A percentile compares a stretch with the other conserved stretches of the same genome.
These are phyloP conservation scores for Huntiella bhutanensis DNA, from an alignment of 2,329 filamentous ascomycete genomes.

Conservation along the genomic window DNA sequence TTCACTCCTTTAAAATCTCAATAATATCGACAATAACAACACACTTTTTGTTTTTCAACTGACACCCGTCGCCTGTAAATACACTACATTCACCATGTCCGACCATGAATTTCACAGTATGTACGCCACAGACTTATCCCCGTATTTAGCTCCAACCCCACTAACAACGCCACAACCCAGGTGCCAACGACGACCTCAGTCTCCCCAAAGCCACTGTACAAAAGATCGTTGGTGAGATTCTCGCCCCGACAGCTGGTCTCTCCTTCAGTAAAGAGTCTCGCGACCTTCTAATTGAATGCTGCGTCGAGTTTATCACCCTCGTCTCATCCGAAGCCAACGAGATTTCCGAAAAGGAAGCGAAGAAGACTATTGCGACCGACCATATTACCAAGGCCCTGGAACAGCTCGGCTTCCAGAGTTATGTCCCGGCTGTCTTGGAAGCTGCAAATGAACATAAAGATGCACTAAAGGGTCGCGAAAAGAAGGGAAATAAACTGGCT, in stretches of 20 bases:
- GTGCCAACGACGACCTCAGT: constrained; percentile 38
- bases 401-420: constrained; percentile 81
- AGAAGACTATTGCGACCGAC: constrained; percentile 97
- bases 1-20: not conserved
- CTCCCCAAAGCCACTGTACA: constrained; percentile 52
- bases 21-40: not conserved
- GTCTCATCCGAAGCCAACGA: constrained; percentile 98
- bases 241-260: constrained; percentile 54
- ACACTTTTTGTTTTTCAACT: not conserved
- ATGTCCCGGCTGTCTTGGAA: constrained; percentile 70
- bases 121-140: constrained; percentile 16
- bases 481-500: constrained; percentile 93
- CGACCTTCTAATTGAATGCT: constrained; percentile 92
- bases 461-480: constrained; percentile 80
- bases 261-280: constrained; percentile 89
- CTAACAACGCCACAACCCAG: not conserved
- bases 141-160: not conserved
- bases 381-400: constrained; percentile 91
- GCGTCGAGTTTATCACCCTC: constrained; percentile 96
- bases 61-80: not conserved
- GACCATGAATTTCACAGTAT: constrained; percentile 47
- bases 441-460: constrained; percentile 87
- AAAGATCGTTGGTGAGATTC: constrained; percentile 84
- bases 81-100: constrained; percentile 29
- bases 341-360: constrained; percentile 94